Conservation (phyloP, 768 basidiomycete genomes). For the Pleurotus ostreatus region DNA sequence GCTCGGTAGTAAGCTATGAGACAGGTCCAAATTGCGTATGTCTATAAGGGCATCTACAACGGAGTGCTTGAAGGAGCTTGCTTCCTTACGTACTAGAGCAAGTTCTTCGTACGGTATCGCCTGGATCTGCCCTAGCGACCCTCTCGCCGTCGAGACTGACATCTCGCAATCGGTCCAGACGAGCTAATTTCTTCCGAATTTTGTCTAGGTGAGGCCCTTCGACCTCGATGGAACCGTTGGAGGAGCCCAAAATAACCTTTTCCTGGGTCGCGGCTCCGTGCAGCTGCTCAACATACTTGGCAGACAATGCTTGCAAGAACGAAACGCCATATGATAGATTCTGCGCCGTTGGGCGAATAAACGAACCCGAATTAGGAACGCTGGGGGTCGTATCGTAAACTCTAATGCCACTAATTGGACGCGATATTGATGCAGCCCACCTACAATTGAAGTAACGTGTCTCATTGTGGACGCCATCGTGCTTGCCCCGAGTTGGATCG, state of each 20-base stretch:
- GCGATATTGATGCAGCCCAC: conserved; percentile 36
- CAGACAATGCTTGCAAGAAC: conserved; percentile 69
- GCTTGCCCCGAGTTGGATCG: conserved; percentile 77
- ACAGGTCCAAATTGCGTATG: conserved; percentile 78
- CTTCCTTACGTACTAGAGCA: conserved; percentile 60
- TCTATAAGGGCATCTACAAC: conserved; percentile 35
- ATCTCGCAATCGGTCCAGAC: conserved; percentile 66
- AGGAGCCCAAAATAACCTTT: conserved; percentile 73
- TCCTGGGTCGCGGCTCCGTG: conserved; percentile 54
- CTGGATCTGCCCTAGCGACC: conserved; percentile 47
- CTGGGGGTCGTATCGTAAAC: conserved; percentile 30
- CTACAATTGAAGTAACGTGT: conserved; percentile 74
- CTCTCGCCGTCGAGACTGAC: conserved; percentile 73
- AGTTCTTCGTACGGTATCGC: conserved; percentile 47
- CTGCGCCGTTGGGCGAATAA: conserved; percentile 64
- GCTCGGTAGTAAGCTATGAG: conserved; percentile 62
- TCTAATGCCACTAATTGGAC: not conserved
- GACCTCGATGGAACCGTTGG: conserved; percentile 77
- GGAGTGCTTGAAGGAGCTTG: conserved; percentile 6
- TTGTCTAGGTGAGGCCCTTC: conserved; percentile 83
- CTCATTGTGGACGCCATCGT: conserved; percentile 79
- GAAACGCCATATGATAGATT: conserved; percentile 57
- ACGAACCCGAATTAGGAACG: conserved; percentile 64
- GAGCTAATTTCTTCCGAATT: conserved; percentile 65
- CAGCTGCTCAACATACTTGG: conserved; percentile 72